These are phyloP conservation scores for Pisolithus microcarpus DNA, from an alignment of 768 basidiomycete genomes.

Conservation along the genomic window DNA sequence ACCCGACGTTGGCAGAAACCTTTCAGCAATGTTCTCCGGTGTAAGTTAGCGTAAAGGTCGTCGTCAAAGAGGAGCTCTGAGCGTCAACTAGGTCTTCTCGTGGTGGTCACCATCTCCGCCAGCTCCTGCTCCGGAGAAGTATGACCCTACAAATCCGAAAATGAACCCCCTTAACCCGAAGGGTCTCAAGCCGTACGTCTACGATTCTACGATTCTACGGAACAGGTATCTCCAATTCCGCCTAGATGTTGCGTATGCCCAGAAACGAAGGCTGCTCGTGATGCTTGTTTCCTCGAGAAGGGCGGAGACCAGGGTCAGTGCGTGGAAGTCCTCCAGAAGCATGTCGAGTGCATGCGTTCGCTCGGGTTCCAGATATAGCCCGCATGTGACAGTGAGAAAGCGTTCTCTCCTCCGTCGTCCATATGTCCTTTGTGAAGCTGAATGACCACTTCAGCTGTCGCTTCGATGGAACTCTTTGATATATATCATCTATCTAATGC, in stretches of 20 bases:
- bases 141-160: conserved; percentile 68
- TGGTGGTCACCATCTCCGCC: conserved; percentile 45
- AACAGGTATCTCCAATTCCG: neutral
- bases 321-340: conserved; percentile 67
- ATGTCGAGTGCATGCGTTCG: conserved; percentile 85
- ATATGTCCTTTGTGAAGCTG: neutral
- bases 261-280: conserved; percentile 83
- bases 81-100: conserved; percentile 37
- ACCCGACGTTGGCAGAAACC: neutral
- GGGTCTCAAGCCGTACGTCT: conserved; percentile 87
- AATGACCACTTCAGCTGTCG: neutral
- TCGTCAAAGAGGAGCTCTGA: too few relatives aligned
- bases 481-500: neutral
- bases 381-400: neutral
- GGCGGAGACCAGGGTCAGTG: conserved; percentile 72
- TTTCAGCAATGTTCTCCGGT: conserved; percentile 35
- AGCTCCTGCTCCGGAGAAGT: conserved; percentile 33
- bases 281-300: conserved; percentile 84
- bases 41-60: conserved; percentile 16
- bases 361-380: conserved; percentile 78
- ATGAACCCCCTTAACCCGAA: conserved; percentile 87
- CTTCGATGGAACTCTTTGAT: too few relatives aligned
- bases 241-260: conserved; percentile 93
- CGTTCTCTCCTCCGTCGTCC: neutral
- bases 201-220: neutral